Evolutionary conservation across 495 filamentous ascomycete genomes (phyloP), one percentile per base, ranked within the genome.

Genomic region (Podospora appendiculata): DNA sequence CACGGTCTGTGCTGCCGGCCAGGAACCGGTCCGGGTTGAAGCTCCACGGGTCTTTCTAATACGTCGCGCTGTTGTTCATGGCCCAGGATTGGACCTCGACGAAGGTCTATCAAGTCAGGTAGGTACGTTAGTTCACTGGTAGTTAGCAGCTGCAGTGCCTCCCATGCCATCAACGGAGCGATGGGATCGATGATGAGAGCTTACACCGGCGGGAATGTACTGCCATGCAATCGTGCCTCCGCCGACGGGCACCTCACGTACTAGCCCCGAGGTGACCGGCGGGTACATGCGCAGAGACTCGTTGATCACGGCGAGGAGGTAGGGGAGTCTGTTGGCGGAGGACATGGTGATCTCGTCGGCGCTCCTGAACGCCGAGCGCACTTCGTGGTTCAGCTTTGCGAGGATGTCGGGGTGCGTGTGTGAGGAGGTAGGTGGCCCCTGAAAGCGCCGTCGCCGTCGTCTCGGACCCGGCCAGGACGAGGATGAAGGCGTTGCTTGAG

Each of bases 211-310:
- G n/a, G 69, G 62, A 10, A 74, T 63, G 7, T 64, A 72, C 9
- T 70, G 54, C 0, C 73, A 80, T 18, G 62, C 50, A 32, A 86
- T 69, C 3, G 53, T 54, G 9, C 52, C 66, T 34, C 81, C 80
- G 2, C 64, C 69, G 4, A 58, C 48, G 0, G 78, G 73, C 6
- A 67, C 62, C 0, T 68, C 41, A 3, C 82, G 69, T 0, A 71
- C 67, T 18, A 76, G 51, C 1, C 66, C 66, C 41, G 53, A 63
- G 0, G 74, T 57, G 3, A 75, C 65, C 0, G 82, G 77, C 2
- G 81, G 76, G 58, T 78, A 79, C 47, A 82, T 62, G 2, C 82
- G 73, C 60, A 85, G 58, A 1, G 67, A 58, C 57, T 86, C 82
- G 42, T 79, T 64, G 1, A 84, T 59, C n/a, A 72, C 73, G 3